Evolutionary conservation across 148 eudicot species (phyloP), one percentile per base, ranked within the genome.

Genomic region (Heliosperma pusillum): DNA sequence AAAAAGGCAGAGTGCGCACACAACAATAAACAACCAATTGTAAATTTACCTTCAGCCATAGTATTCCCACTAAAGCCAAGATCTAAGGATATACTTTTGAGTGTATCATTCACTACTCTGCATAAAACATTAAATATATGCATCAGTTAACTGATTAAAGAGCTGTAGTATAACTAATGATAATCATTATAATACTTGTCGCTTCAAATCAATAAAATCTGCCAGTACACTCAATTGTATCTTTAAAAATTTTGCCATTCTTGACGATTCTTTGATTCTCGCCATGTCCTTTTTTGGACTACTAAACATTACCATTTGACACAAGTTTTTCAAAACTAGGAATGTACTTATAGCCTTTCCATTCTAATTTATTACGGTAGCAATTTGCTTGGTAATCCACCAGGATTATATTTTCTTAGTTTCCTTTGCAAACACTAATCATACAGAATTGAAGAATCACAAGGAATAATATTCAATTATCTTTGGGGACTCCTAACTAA

Each of bases 21-120:
- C 13, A 50, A 65, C 24, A 68, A 44, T 20, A 16, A 50, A 19
- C 69, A 20, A 29, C 58, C 42, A 57, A 80, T n/a, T 40, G 33
- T 30, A 44, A 40, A 36, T 70, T 6, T 85, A 93, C 98, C 98
- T 89, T 93, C 98, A 74, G 92, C 86, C 72, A 93, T 42, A 56
- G 95, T 89, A 78, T 69, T 82, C 75, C 98, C 98, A 59, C 80
- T 81, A 78, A 93, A 93, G 77, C 93, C 93, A 75, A 93, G 89
- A 84, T 91, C 98, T 20, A 81, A 7, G 11, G 98, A 88, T 69
- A 93, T 93, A 82, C 89, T 91, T 78, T 93, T 91, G 26, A 93
- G 82, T 16, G 97, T 89, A 36, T 87, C 95, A 85, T 93, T 93
- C 53, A 93, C 93, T 61, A 93, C 97, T 80, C 98, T 93, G 86